A percentile compares a stretch with the other conserved stretches of the same genome.
These are phyloP conservation scores for Ustilago shanxiensis DNA, from an alignment of 1,284 basidiomycete species.

Conservation along the genomic window DNA sequence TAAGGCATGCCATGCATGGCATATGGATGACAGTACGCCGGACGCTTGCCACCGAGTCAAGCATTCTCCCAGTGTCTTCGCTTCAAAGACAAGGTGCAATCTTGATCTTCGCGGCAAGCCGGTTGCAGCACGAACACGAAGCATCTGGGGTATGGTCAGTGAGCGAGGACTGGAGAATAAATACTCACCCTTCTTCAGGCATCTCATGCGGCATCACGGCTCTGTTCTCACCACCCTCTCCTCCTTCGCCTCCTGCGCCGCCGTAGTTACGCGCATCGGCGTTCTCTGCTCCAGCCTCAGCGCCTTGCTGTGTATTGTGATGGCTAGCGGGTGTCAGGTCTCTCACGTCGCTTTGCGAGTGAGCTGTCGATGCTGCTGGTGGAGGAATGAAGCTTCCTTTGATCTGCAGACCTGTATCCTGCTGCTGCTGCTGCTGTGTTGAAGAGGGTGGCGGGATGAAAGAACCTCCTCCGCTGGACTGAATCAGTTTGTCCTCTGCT, in stretches of 20 bases:
- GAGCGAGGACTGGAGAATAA: not conserved
- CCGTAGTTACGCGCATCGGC: constrained; percentile 1
- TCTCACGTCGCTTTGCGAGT: constrained; percentile 36
- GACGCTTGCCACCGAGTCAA: constrained; percentile 8
- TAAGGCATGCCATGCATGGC: too few relatives aligned
- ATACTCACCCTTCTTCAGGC: constrained; percentile 98
- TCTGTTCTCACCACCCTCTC: constrained; percentile 68
- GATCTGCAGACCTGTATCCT: constrained; percentile 40
- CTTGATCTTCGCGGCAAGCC: constrained; percentile 12
- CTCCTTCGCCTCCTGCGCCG: not conserved
- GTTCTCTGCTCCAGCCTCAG: constrained; percentile 2
- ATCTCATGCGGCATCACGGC: constrained; percentile 89
- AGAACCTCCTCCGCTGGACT: constrained; percentile 16
- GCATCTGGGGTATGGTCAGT: not conserved
- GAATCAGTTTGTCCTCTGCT: constrained; percentile 8
- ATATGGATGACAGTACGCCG: not conserved
- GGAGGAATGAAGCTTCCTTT: constrained; percentile 53
- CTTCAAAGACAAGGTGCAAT: constrained; percentile 15
- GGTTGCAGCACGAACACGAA: not conserved
- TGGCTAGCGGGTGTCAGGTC: constrained; percentile 34
- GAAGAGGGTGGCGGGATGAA: constrained; percentile 44
- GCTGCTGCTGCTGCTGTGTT: constrained; percentile 19
- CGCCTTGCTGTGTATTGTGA: constrained; percentile 14
- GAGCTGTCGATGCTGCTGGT: constrained; percentile 16
- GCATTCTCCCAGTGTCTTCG: constrained; percentile 24